Percentiles rank a stretch among this genome's conserved stretches.
These are phyloP conservation scores for Zymoseptoria pseudotritici DNA, from an alignment of 2,329 filamentous ascomycete species.

Conservation along the genomic window DNA sequence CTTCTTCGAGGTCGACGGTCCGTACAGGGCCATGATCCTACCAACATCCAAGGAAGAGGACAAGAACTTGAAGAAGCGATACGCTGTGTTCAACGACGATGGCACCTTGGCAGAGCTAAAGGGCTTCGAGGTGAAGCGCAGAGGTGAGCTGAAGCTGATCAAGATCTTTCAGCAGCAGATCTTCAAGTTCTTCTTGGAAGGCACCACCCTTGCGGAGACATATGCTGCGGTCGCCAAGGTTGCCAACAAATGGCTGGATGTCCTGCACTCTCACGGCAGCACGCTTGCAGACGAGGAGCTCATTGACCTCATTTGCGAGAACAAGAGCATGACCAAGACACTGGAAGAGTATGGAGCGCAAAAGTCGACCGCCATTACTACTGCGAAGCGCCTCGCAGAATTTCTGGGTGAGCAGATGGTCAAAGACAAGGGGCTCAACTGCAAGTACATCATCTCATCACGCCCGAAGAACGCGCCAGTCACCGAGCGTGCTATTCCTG, in stretches of 20 bases:
- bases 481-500: slow-evolving; percentile 87
- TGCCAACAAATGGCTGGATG: slow-evolving; percentile 93
- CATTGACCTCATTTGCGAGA: slow-evolving; percentile 99
- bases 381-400: slow-evolving; percentile 85
- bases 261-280: slow-evolving; percentile 77
- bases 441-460: slow-evolving; percentile 97
- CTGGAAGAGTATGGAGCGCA: slow-evolving; percentile 91
- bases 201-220: slow-evolving; percentile 76
- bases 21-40: slow-evolving; percentile 94
- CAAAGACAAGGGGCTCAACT: slow-evolving; percentile 97
- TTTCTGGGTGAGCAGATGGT: slow-evolving; percentile 98
- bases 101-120: slow-evolving; percentile 92
- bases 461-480: slow-evolving; percentile 82
- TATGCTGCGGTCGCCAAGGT: slow-evolving; percentile 90
- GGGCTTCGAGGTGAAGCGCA: slow-evolving; percentile 93
- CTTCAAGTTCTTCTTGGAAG: slow-evolving; percentile 98
- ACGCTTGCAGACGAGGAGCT: slow-evolving; percentile 94
- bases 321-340: slow-evolving; percentile 95
- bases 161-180: slow-evolving; percentile 99
- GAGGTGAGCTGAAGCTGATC: slow-evolving; percentile 97
- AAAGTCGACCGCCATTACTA: slow-evolving; percentile 99
- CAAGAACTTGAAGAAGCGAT: slow-evolving; percentile 98
- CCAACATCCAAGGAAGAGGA: slow-evolving; percentile 98
- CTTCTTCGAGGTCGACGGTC: slow-evolving; percentile 98
- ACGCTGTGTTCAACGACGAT: slow-evolving; percentile 98